phyloP scores from a whole-genome alignment of 2,329 filamentous ascomycete genomes.

The Nannizziopsis arthrosporioides region DNA sequence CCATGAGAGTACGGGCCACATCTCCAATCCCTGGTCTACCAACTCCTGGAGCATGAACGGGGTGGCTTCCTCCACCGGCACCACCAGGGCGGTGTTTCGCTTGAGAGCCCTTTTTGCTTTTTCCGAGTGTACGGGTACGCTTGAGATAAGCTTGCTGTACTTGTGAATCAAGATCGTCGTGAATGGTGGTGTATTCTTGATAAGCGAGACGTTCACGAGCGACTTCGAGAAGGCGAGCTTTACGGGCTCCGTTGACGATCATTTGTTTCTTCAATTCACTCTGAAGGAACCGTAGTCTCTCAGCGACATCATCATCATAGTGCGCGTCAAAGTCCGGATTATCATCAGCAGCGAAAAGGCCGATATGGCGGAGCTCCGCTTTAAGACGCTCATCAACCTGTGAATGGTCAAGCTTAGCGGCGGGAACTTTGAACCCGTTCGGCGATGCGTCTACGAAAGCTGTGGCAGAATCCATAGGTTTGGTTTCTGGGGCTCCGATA shows the following conservation, averaged over 20 bases:
- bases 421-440: slow-evolving; percentile 67
- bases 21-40: slow-evolving; percentile 66
- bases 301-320: slow-evolving; percentile 87
- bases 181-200: slow-evolving; percentile 93
- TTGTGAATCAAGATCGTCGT: slow-evolving; percentile 89
- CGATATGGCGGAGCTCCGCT: slow-evolving; percentile 81
- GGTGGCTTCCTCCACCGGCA: slow-evolving; percentile 58
- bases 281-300: slow-evolving; percentile 75
- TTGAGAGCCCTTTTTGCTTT: slow-evolving; percentile 79
- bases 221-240: slow-evolving; percentile 72
- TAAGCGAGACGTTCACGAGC: slow-evolving; percentile 88
- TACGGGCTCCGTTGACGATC: slow-evolving; percentile 80
- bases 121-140: slow-evolving; percentile 83
- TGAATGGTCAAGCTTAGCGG: slow-evolving; percentile 68
- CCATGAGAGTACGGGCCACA: slow-evolving; percentile 82
- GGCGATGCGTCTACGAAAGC: slow-evolving; percentile 66
- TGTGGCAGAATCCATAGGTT: slow-evolving; percentile 55
- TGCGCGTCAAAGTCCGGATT: slow-evolving; percentile 75
- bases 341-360: slow-evolving; percentile 62
- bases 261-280: slow-evolving; percentile 69
- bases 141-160: slow-evolving; percentile 94
- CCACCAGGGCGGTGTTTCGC: slow-evolving; percentile 47
- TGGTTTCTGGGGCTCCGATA: slow-evolving; percentile 36
- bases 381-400: slow-evolving; percentile 84
- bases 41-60: slow-evolving; percentile 29